Percentiles rank a stretch among this genome's conserved stretches.
Evolutionary conservation across 441 rosid genomes (phyloP).

Genomic region (Flueggea neowawraea): DNA sequence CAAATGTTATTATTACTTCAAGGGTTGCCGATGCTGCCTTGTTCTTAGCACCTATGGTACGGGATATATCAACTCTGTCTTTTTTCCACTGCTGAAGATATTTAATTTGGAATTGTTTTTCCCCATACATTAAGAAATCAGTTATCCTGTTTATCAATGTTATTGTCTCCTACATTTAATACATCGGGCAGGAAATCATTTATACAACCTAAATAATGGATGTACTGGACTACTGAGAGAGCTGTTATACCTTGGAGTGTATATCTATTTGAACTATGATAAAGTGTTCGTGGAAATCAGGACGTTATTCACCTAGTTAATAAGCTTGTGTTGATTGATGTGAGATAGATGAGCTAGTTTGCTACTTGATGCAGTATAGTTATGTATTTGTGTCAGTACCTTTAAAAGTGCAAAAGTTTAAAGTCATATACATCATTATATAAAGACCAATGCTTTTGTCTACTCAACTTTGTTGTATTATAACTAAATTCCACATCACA

Average conservation of each 20-base stretch:
- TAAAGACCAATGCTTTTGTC: too few species aligned
- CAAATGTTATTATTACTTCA: slow-evolving; percentile 78
- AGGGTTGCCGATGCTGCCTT: slow-evolving; percentile 93
- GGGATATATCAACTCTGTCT: not conserved
- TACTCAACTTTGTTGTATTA: not conserved
- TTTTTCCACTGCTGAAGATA: not conserved
- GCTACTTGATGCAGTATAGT: not conserved
- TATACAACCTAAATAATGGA: too few species aligned
- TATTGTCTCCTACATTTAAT: too few species aligned
- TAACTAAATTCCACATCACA: not conserved
- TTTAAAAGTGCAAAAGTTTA: too few species aligned
- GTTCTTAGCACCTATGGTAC: slow-evolving; percentile 94
- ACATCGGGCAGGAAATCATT: too few species aligned
- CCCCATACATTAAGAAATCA: not conserved
- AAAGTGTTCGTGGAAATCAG: slow-evolving; percentile 2
- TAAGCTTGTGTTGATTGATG: not conserved
- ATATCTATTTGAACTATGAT: too few species aligned
- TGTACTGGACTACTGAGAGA: too few species aligned
- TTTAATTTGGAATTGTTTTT: not conserved
- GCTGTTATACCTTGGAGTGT: too few species aligned
- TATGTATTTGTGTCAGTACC: not conserved
- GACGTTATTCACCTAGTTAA: not conserved
- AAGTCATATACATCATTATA: too few species aligned
- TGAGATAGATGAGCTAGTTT: not conserved
- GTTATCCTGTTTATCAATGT: not conserved